Conservation (phyloP, 192 early-diverging fungal species). For the Linnemannia elongata region DNA sequence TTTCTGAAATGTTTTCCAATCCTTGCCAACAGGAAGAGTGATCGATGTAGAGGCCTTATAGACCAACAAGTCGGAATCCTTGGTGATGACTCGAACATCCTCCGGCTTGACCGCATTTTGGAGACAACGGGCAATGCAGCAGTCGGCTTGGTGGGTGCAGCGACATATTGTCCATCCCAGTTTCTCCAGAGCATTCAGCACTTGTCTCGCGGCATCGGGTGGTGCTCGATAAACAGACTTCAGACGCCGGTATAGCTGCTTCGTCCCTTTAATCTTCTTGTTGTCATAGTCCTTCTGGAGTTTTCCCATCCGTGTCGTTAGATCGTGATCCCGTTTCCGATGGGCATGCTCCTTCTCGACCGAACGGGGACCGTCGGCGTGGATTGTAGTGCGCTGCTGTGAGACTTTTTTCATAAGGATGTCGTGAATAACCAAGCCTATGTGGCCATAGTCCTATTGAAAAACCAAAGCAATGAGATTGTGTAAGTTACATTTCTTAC, state of each 20-base stretch:
- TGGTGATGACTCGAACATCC: constrained; percentile 9
- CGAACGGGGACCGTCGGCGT: neutral
- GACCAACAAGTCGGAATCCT: constrained; percentile 10
- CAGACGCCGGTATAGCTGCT: constrained; percentile 5
- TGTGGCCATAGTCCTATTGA: neutral
- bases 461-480: neutral
- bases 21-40: neutral
- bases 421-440: neutral
- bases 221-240: constrained; percentile 9
- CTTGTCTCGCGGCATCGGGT: neutral
- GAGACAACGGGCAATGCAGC: constrained; percentile 5
- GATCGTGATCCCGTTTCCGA: neutral
- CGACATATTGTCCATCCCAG: neutral
- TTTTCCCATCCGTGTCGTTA: neutral
- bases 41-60: neutral
- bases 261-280: neutral
- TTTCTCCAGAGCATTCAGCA: neutral
- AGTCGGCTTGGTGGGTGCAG: constrained; percentile 1
- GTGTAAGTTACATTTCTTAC: neutral
- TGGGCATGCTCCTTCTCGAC: constrained; percentile 3
- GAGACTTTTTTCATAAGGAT: neutral
- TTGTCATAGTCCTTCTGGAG: neutral
- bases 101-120: neutral
- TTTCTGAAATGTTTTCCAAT: constrained; percentile 3
- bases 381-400: neutral